Percentiles rank a stretch among this genome's conserved stretches.
Evolutionary conservation across 495 filamentous ascomycete species (phyloP).

Genomic region (Neurospora hispaniola): DNA sequence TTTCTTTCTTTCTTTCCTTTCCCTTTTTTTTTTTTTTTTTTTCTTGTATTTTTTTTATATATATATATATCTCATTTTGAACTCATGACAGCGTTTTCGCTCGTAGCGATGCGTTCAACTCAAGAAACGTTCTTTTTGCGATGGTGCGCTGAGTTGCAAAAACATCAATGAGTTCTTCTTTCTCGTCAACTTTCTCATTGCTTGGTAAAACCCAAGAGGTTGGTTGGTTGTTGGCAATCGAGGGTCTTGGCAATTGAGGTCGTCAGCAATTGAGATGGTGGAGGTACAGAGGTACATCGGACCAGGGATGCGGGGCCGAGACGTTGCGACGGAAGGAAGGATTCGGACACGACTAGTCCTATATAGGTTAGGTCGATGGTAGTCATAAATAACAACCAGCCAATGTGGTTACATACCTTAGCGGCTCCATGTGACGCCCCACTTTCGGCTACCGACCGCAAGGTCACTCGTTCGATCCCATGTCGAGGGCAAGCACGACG

Average conservation of each 20-base stretch:
- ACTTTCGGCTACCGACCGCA: background rate
- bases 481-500: background rate
- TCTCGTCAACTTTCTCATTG: background rate
- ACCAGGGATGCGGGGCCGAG: background rate
- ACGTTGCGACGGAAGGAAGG: background rate
- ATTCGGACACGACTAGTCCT: background rate
- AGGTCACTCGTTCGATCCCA: background rate
- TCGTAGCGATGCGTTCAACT: background rate
- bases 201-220: background rate
- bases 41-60: background rate
- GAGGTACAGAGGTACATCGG: background rate
- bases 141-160: background rate
- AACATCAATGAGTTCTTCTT: background rate
- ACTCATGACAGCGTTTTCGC: background rate
- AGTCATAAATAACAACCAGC: background rate
- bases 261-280: background rate
- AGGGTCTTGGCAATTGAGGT: background rate
- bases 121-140: background rate
- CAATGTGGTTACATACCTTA: background rate
- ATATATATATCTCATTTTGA: background rate
- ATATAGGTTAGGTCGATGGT: background rate
- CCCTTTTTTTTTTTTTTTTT: background rate
- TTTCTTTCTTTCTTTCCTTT: background rate
- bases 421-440: background rate
- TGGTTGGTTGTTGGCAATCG: background rate